Evolutionary conservation across 106 monocot genomes (phyloP).

Genomic region (Narthecium ossifragum): DNA sequence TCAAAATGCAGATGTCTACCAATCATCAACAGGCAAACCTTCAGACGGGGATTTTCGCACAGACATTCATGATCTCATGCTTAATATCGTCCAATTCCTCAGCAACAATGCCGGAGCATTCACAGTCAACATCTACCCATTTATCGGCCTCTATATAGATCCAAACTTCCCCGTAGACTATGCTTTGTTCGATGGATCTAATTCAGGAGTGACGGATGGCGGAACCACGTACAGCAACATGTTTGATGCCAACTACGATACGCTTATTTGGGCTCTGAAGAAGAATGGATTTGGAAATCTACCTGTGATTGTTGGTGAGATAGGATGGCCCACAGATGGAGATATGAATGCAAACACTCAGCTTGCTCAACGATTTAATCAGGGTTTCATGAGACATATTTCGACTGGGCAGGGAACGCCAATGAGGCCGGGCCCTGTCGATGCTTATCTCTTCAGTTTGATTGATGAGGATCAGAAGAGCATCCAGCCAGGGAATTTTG

Average conservation of each 20-base stretch:
- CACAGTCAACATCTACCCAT: constrained; percentile 93
- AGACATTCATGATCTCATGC: constrained; percentile 71
- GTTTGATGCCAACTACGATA: constrained; percentile 85
- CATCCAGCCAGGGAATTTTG: constrained; percentile 81
- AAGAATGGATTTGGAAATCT: constrained; percentile 74
- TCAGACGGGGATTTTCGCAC: constrained; percentile 81
- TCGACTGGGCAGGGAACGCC: constrained; percentile 60
- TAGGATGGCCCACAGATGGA: constrained; percentile 94
- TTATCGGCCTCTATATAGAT: constrained; percentile 74
- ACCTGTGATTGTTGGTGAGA: constrained; percentile 71
- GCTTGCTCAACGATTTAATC: constrained; percentile 59
- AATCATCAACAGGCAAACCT: constrained; percentile 45
- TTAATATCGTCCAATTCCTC: constrained; percentile 71
- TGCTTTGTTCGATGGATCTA: constrained; percentile 76
- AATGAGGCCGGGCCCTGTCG: constrained; percentile 53
- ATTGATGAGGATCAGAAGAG: constrained; percentile 87
- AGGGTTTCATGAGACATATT: constrained; percentile 63
- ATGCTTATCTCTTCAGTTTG: constrained; percentile 75
- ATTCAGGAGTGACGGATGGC: constrained; percentile 38
- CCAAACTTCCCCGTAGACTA: constrained; percentile 79
- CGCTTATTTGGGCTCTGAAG: constrained; percentile 64
- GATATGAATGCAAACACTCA: constrained; percentile 56
- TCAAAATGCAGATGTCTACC: constrained; percentile 80
- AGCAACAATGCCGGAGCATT: constrained; percentile 58
- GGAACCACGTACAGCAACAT: constrained; percentile 46